These are phyloP conservation scores for Cokeromyces recurvatus DNA, from an alignment of 371 early-diverging fungal species.

Conservation along the genomic window DNA sequence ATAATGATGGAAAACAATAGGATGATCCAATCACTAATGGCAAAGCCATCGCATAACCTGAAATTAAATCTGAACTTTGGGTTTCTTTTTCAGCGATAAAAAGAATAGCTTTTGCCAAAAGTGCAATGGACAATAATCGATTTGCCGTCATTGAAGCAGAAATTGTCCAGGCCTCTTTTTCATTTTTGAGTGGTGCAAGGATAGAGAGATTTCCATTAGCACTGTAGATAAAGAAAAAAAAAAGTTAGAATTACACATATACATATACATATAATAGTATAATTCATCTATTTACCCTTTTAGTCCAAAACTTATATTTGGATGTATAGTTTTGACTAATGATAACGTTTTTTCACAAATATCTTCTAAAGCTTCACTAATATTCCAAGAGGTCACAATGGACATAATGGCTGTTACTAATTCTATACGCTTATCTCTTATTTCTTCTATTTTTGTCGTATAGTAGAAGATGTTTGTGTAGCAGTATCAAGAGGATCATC, in stretches of 20 bases:
- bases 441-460: conserved; percentile 10
- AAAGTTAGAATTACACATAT: not conserved
- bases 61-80: conserved; percentile 40
- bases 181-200: conserved; percentile 35
- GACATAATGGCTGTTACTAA: conserved; percentile 41
- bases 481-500: conserved; percentile 33
- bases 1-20: conserved; percentile 66
- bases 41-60: conserved; percentile 48
- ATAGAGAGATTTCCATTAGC: conserved; percentile 59
- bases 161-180: conserved; percentile 50
- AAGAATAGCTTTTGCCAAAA: conserved; percentile 50
- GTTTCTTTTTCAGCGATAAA: conserved; percentile 45
- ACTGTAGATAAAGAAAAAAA: conserved; percentile 2
- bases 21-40: conserved; percentile 47
- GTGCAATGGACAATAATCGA: conserved; percentile 51
- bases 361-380: conserved; percentile 40
- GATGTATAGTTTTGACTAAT: conserved; percentile 20
- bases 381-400: conserved; percentile 50
- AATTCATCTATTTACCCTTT: conserved; percentile 47
- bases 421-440: conserved; percentile 16
- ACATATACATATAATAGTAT: not conserved
- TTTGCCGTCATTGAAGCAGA: conserved; percentile 62
- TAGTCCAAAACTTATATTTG: conserved; percentile 48
- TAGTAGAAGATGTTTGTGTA: conserved; percentile 8
- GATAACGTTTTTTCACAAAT: conserved; percentile 23